phyloP scores from a whole-genome alignment of 2,329 filamentous ascomycete species.

The Thermochaetoides dissita region DNA sequence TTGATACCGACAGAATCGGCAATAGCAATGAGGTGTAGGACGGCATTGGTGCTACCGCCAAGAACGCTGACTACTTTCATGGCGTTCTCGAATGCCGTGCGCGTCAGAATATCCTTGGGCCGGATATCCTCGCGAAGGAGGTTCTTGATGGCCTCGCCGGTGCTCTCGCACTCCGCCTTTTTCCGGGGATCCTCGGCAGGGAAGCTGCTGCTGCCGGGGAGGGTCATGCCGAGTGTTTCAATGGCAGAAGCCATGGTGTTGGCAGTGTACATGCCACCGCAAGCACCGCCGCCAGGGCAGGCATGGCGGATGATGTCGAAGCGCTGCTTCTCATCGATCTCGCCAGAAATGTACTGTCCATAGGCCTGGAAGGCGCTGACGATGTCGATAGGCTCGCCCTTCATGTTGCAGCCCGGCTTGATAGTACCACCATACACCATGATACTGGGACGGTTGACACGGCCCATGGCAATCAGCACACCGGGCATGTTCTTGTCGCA shows the following conservation, averaged over 20 bases:
- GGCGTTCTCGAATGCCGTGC: slow-evolving; percentile 70
- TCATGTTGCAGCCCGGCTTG: slow-evolving; percentile 70
- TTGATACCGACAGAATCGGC: slow-evolving; percentile 70
- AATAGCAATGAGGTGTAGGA: slow-evolving; percentile 73
- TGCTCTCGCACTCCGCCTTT: slow-evolving; percentile 54
- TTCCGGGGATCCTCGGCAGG: slow-evolving; percentile 63
- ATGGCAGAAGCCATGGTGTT: slow-evolving; percentile 67
- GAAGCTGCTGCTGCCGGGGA: slow-evolving; percentile 70
- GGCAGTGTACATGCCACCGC: slow-evolving; percentile 74
- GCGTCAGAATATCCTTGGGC: slow-evolving; percentile 65
- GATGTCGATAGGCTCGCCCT: slow-evolving; percentile 72
- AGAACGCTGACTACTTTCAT: slow-evolving; percentile 75
- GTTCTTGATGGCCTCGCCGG: slow-evolving; percentile 61
- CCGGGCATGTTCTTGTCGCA: slow-evolving; percentile 99
- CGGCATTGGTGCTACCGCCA: slow-evolving; percentile 73
- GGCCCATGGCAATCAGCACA: slow-evolving; percentile 83
- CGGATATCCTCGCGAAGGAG: slow-evolving; percentile 64
- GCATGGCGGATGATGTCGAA: slow-evolving; percentile 92
- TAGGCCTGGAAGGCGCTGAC: slow-evolving; percentile 97
- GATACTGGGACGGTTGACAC: slow-evolving; percentile 82
- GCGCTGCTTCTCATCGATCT: slow-evolving; percentile 80
- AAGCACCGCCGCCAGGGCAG: slow-evolving; percentile 71
- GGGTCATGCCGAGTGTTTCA: slow-evolving; percentile 60
- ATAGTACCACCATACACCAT: slow-evolving; percentile 98
- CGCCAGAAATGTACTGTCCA: slow-evolving; percentile 80